Evolutionary conservation across 1,139 yeast species (phyloP), one percentile per base, ranked within the genome.

Genomic region (Yamadazyma songkhlaensis): DNA sequence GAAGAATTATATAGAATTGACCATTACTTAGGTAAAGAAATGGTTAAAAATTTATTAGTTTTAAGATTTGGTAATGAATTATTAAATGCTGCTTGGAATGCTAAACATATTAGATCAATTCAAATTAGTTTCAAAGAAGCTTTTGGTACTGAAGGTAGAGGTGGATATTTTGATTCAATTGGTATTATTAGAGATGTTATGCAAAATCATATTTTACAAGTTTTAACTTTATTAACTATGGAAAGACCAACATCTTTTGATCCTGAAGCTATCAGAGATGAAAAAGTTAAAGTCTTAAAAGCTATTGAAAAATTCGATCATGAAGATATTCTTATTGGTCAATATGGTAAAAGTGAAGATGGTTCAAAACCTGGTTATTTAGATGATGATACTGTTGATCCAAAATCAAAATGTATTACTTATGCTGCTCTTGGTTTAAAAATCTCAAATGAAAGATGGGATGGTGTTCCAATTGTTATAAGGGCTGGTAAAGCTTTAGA

Each of bases 81-180:
- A 60, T 72, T 92, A 55, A 77, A 77, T 55, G 87, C 95, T 17
- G 79, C 86, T 39, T 92, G 97, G 97, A 84, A 85, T 67, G 80
- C 74, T 58, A 77, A 84, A 48, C 82, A 77, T 62, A 81, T 92
- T 55, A 74, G 80, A 45, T 78, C 83, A 36, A 81, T 92, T 45
- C 97, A 90, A 66, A 81, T 92, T 49, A 77, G 92, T 15, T 90
- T 92, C 72, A 94, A 94, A 68, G 99, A 92, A 67, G 85, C 92
- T 9, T 90, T 94, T 54, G 98, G 98, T 42, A 92, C 98, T 32
- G 97, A 92, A 65, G 98, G 98, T 43, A 81, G 99, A 58, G 98
- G 98, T 49, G 98, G 98, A 28, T 92, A 92, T 70, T 92, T 94
- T 57, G 97, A 94, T 64, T 73, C 75, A 43, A 88, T 90, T 55